Evolutionary conservation across 2,329 filamentous ascomycete species (phyloP), one percentile per base, ranked within the genome.

Genomic region (Hypomyces perniciosus): DNA sequence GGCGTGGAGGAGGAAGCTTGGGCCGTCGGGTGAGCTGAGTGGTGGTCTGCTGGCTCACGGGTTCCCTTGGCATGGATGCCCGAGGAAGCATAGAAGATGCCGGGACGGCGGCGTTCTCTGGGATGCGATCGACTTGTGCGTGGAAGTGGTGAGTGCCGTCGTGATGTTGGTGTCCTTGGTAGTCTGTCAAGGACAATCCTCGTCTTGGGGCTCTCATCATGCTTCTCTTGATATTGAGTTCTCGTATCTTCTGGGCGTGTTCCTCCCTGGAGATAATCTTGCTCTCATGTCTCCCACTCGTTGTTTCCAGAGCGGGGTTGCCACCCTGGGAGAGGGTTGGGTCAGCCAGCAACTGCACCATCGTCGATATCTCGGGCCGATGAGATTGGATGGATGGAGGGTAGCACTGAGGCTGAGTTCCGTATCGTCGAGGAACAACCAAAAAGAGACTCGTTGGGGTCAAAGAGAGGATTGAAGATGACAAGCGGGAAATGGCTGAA

Each of bases 181-280:
- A 73, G 38, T 77, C 73, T 40, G 71, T 70, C 60, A 74, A 68
- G 31, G 74, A 75, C 62, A 73, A 74, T 12, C 75, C 72, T 38
- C 75, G 69, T 39, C 72, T 66, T 2, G 75, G 73, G 6, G 67
- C 56, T 44, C 68, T 68, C 57, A 69, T 67, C 52, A 64, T 52
- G 12, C 61, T 63, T 31, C 67, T 66, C 57, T 68, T 65, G 41
- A 63, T 60, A 55, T 60, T 66, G 20, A 71, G 60, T 48, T 75
- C 72, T 50, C 62, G 67, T 50, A 68, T 62, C 54, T 66, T 68
- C 37, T 65, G 61, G 13, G 60, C 61, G 50, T 74, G 68, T 47
- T 77, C 74, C 51, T 77, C 73, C 30, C 68, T 62, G 43, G 63
- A 66, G 61, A 69, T 66, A 33, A 63, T 52, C 44, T 35, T 49